These are phyloP conservation scores for Dactylellina leptospora DNA, from an alignment of 2,329 filamentous ascomycete species.

Conservation along the genomic window DNA sequence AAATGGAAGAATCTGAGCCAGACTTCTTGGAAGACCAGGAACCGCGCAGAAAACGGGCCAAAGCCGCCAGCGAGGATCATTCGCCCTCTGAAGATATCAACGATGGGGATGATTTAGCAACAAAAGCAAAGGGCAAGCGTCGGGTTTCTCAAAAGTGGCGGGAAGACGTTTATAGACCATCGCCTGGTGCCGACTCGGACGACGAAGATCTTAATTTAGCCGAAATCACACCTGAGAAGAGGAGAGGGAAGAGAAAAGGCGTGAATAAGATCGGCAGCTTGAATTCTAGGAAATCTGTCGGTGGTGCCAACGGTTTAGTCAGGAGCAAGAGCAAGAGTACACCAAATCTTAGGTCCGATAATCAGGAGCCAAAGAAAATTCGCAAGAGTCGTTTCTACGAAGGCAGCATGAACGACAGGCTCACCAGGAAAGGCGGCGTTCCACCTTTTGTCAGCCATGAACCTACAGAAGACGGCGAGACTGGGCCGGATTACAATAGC, in stretches of 20 bases:
- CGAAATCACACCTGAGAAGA: slow-evolving; percentile 53
- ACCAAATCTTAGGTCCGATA: slow-evolving; percentile 55
- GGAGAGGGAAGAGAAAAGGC: slow-evolving; percentile 27
- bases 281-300: slow-evolving; percentile 42
- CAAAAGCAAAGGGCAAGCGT: slow-evolving; percentile 56
- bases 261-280: slow-evolving; percentile 12
- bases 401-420: slow-evolving; percentile 85
- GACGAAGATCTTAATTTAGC: slow-evolving; percentile 56
- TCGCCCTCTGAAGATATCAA: slow-evolving; percentile 48
- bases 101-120: slow-evolving; percentile 6
- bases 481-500: slow-evolving; percentile 21
- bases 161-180: slow-evolving; percentile 55
- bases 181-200: slow-evolving; percentile 50
- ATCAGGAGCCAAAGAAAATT: slow-evolving; percentile 24
- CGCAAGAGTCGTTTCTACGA: slow-evolving; percentile 69
- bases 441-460: slow-evolving; percentile 38
- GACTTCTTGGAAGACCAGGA: slow-evolving; percentile 58
- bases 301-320: slow-evolving; percentile 60
- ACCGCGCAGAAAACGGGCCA: slow-evolving; percentile 58
- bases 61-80: slow-evolving; percentile 55
- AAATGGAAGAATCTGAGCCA: slow-evolving; percentile 54
- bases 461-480: slow-evolving; percentile 14
- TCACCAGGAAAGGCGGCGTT: slow-evolving; percentile 60
- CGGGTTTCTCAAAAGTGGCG: slow-evolving; percentile 56
- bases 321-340: slow-evolving; percentile 59